Base-by-base conservation (phyloP, 352 stramenopile genomes). In the Phytophthora pinifolia region DNA sequence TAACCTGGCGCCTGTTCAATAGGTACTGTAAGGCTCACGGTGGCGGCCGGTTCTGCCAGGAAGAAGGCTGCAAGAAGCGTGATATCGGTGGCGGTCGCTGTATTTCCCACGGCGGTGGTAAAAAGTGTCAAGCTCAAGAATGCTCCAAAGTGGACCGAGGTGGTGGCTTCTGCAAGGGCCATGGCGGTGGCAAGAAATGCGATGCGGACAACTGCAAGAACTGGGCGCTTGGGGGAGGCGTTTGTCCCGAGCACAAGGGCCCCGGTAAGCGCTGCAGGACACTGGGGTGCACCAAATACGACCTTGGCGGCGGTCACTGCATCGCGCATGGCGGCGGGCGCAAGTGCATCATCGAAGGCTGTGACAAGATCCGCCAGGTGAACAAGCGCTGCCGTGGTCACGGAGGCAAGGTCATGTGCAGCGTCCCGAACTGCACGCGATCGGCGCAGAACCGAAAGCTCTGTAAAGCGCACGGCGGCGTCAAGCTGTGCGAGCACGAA, bases 161-260 rank as follows among this genome's bases (percentile, higher is more conserved):
- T 10, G 84, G 84, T 10, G 83, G 83, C 0, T 91, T 81, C 47
- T 95, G 85, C 46, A 92, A 92, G 39, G 79, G 79, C 5, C 85
- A 95, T 37, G 85, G 85, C 18, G 85, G 85, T n/a, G 84, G 84
- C 30, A 95, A 93, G 67, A 88, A 90, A 39, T 95, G 85, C 35
- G 79, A 91, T 8, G 60, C 76, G 2, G 76, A 89, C 4, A 67
- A 76, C 33, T 95, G 85, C 66, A 76, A 77, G 33, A 88, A 88
- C 41, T 94, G 84, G 84, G 84, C 84, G 18, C 88, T 86, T 20
- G 79, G 83, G 13, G 84, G 84, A 13, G 84, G 84, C 4, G 72
- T 94, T 14, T 94, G 84, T 54, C 36, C 74, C 36, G 73, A 79
- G 39, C 84, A 94, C 69, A 93, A 91, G 38, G 83, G 83, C 0